A percentile compares a stretch with the other conserved stretches of the same genome.
Evolutionary conservation across 2,329 filamentous ascomycete genomes (phyloP).

Genomic region (Aspergillus tamarii): DNA sequence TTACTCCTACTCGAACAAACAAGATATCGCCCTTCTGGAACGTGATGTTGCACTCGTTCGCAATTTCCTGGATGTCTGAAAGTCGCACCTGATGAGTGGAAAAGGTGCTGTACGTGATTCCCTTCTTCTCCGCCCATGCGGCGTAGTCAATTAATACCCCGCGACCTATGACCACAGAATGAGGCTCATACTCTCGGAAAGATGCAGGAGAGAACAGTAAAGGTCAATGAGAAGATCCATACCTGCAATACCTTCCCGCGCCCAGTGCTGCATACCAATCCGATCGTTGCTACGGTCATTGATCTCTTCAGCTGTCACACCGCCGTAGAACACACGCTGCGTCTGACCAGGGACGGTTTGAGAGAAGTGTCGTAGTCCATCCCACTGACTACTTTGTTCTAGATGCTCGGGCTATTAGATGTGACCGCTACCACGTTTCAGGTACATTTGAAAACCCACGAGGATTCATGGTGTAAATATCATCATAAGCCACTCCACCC

Average conservation of each 20-base stretch:
- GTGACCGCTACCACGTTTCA: not conserved
- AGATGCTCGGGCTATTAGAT: not conserved
- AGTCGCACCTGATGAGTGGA: constrained; percentile 44
- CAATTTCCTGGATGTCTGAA: constrained; percentile 42
- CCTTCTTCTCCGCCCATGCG: constrained; percentile 47
- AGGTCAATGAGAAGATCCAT: not conserved
- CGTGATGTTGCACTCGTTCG: constrained; percentile 45
- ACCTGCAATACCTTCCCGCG: constrained; percentile 51
- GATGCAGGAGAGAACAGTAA: not conserved
- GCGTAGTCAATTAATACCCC: constrained; percentile 58
- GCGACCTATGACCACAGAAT: constrained; percentile 40
- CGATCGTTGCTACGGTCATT: constrained; percentile 47
- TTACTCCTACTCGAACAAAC: constrained; percentile 50
- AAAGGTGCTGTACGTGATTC: constrained; percentile 46
- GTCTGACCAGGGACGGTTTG: constrained; percentile 41
- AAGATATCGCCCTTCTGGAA: constrained; percentile 58
- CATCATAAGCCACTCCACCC: constrained; percentile 53
- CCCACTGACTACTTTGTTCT: constrained; percentile 57
- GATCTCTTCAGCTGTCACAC: constrained; percentile 52
- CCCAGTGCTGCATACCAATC: constrained; percentile 55
- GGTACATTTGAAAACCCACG: constrained; percentile 33
- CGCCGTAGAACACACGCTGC: constrained; percentile 54
- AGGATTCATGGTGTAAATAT: constrained; percentile 56
- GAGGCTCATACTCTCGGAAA: not conserved
- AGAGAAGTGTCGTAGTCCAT: constrained; percentile 55